A percentile compares a stretch with the other conserved stretches of the same genome.
Conservation (phyloP, 768 basidiomycete genomes). For the Termitomyces sp. region DNA sequence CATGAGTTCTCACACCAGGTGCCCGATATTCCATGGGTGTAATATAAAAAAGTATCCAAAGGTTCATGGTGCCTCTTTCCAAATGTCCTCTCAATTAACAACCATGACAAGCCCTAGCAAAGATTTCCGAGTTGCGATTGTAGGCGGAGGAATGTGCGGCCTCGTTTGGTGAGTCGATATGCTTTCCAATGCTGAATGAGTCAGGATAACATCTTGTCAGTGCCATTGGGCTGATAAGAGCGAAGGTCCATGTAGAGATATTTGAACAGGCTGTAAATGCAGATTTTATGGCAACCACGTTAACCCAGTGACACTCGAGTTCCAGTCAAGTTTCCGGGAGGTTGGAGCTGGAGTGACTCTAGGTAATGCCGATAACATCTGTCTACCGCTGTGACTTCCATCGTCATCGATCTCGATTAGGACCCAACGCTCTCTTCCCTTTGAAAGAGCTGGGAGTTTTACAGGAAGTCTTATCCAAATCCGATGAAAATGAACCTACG, state of each 20-base stretch:
- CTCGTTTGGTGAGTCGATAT: slow-evolving; percentile 28
- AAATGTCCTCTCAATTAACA: too few relatives aligned
- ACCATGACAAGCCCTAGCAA: slow-evolving; percentile 17
- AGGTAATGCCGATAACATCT: slow-evolving; percentile 21
- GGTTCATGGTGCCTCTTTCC: not conserved
- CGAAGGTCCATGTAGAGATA: slow-evolving; percentile 38
- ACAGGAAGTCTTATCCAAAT: slow-evolving; percentile 33
- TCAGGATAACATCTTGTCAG: slow-evolving; percentile 10
- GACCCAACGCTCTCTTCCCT: slow-evolving; percentile 44
- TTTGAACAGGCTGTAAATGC: slow-evolving; percentile 45
- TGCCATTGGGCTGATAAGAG: slow-evolving; percentile 35
- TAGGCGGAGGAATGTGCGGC: slow-evolving; percentile 54
- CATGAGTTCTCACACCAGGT: not conserved
- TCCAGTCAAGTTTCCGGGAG: slow-evolving; percentile 41
- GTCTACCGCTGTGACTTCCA: not conserved
- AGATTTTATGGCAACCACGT: not conserved
- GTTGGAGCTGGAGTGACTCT: slow-evolving; percentile 53
- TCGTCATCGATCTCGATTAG: slow-evolving; percentile 18
- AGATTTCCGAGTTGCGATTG: slow-evolving; percentile 43
- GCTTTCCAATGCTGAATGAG: not conserved
- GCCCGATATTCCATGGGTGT: not conserved
- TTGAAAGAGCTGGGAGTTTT: slow-evolving; percentile 38
- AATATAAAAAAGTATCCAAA: not conserved
- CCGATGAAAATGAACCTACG: slow-evolving; percentile 26
- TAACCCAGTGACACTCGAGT: not conserved